These are phyloP conservation scores for Diaporthe longicolla DNA, from an alignment of 2,329 filamentous ascomycete genomes.

Conservation along the genomic window DNA sequence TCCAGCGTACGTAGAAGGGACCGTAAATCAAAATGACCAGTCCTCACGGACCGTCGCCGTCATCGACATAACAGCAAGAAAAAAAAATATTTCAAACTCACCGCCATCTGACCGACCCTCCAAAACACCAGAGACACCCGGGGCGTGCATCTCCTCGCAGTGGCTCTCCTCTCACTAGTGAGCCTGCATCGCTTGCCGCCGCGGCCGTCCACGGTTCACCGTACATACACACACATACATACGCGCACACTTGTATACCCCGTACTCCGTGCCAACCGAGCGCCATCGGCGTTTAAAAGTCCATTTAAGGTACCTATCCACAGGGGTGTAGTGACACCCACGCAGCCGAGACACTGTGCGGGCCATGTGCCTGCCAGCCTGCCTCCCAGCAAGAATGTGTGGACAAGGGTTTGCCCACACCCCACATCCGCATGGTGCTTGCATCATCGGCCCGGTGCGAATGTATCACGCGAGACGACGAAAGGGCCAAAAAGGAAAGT, in stretches of 20 bases:
- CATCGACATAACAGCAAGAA: neutral
- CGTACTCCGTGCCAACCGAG: constrained; percentile 32
- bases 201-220: neutral
- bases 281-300: neutral
- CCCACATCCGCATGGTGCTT: constrained; percentile 15
- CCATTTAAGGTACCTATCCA: constrained; percentile 19
- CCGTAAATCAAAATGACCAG: neutral
- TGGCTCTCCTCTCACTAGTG: no score
- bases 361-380: neutral
- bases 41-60: neutral
- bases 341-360: constrained; percentile 30
- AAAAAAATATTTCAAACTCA: neutral
- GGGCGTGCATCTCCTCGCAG: neutral
- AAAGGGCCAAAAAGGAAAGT: neutral
- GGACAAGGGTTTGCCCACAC: neutral
- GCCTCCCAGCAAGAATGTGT: no score
- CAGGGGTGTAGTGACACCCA: constrained; percentile 36
- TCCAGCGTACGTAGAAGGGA: neutral
- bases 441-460: constrained; percentile 36
- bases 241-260: neutral
- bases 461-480: constrained; percentile 7
- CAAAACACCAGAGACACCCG: no score
- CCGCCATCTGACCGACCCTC: neutral
- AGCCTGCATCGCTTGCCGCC: no score
- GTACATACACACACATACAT: neutral